A percentile compares a stretch with the other conserved stretches of the same genome.
Evolutionary conservation across 139 green algal species (phyloP).

Genomic region (Desmodesmus armatus): DNA sequence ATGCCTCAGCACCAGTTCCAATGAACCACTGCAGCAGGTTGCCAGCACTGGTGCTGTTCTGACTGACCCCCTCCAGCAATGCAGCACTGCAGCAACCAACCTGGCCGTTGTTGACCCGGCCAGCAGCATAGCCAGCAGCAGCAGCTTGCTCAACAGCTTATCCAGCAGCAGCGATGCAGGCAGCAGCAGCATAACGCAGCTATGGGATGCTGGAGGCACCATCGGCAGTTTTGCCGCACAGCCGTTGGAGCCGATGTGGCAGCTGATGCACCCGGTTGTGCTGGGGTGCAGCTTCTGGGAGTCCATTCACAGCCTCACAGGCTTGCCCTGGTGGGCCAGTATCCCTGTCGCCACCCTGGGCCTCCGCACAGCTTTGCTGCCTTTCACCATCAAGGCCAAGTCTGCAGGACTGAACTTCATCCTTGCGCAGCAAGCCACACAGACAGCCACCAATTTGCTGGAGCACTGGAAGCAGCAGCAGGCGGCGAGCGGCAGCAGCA

Average conservation of each 20-base stretch:
- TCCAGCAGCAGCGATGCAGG: background rate
- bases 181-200: background rate
- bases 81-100: background rate
- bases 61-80: too few species aligned
- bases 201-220: too few species aligned
- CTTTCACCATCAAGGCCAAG: conserved; percentile 54
- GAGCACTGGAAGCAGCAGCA: conserved; percentile 38
- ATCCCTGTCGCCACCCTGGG: conserved; percentile 61
- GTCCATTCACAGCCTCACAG: conserved; percentile 45
- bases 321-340: conserved; percentile 65
- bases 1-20: background rate
- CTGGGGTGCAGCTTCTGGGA: conserved; percentile 58
- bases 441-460: conserved; percentile 27
- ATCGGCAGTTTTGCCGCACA: conserved; percentile 13
- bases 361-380: conserved; percentile 57
- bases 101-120: background rate
- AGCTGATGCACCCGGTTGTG: conserved; percentile 49
- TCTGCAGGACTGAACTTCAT: conserved; percentile 47
- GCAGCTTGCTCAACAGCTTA: background rate
- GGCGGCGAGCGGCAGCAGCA: conserved; percentile 39
- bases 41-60: too few species aligned
- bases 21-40: too few species aligned
- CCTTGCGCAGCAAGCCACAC: conserved; percentile 39
- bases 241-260: conserved; percentile 19
- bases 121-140: background rate